phyloP scores from a whole-genome alignment of 805 yeast genomes.

The Wickerhamomyces subpelliculosus region DNA sequence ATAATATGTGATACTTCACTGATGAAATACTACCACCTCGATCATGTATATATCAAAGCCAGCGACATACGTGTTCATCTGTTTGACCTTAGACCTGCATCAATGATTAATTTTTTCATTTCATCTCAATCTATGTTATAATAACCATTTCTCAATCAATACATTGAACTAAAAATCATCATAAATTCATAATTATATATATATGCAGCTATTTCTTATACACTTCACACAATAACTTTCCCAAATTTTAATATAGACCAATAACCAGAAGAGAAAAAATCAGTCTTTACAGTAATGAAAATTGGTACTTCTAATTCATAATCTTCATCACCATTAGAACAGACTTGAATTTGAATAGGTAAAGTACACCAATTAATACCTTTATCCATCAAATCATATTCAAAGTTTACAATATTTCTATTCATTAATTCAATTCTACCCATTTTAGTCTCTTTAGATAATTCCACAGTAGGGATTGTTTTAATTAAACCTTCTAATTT shows the following conservation, averaged over 20 bases:
- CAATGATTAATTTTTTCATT: too few relatives aligned
- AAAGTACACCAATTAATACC: slow-evolving; percentile 25
- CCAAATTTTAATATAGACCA: slow-evolving; percentile 14
- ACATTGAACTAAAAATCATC: too few relatives aligned
- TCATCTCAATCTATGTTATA: too few relatives aligned
- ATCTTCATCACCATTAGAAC: neutral
- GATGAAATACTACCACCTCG: too few relatives aligned
- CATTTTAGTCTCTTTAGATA: slow-evolving; percentile 20
- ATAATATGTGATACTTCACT: too few relatives aligned
- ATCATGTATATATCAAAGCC: too few relatives aligned
- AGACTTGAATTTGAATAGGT: slow-evolving; percentile 13
- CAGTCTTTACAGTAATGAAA: slow-evolving; percentile 16
- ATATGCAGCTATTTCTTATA: too few relatives aligned
- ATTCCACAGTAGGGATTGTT: slow-evolving; percentile 24
- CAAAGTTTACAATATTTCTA: slow-evolving; percentile 10
- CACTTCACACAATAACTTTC: too few relatives aligned
- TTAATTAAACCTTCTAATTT: slow-evolving; percentile 16
- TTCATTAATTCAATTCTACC: slow-evolving; percentile 26
- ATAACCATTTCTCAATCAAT: too few relatives aligned
- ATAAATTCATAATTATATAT: too few relatives aligned
- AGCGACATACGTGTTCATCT: too few relatives aligned
- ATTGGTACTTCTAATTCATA: slow-evolving; percentile 12
- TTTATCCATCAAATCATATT: slow-evolving; percentile 10
- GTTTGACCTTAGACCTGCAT: too few relatives aligned
- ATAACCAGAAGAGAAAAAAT: slow-evolving; percentile 10